Evolutionary conservation across 1,284 basidiomycete genomes (phyloP), one percentile per base, ranked within the genome.

Genomic region (Sphaerobolus stellatus): DNA sequence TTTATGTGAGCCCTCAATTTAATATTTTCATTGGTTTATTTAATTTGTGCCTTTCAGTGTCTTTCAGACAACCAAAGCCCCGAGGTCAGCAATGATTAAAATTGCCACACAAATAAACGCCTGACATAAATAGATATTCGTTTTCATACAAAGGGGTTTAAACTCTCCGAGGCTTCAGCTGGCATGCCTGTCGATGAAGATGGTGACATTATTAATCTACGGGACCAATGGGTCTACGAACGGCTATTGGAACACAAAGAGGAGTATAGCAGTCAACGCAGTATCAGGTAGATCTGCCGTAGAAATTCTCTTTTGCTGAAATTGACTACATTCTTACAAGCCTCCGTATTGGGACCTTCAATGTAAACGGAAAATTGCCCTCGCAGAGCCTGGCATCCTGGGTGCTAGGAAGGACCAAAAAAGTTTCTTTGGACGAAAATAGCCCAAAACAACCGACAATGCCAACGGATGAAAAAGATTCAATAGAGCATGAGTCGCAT

Each of bases 341-440:
- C 40, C 64, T 91, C 49, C 81, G 86, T 3, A 58, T 88, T 16
- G 88, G 88, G 16, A 88, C 86, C 2, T 91, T 90, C 71, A 91
- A 91, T 60, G 88, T 90, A 40, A 89, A 90, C 60, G 88, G 86
- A 1, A 83, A 83, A 61, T 58, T 78, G 31, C 87, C 88, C 2
- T 81, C 84, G 7, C 85, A 89, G 60, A 84, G 88, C 62, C 68
- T 90, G 7, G 72, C 74, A 18, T 61, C 72, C 1, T 83, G 82
- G 80, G 62, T 83, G 9, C 62, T 71, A 48, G 58, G 68, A 6
- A 46, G 56, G 11, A 27, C 22, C 13, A 20, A 11, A 43, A 9
- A 11, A 28, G 18, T 7, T 20, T 25, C 16, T 27, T 30, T 25
- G 38, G 29, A n/a, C 13, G 47, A 33, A 2, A 33, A 45, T 33